phyloP scores from a whole-genome alignment of 164 flowering plant genomes.

The Sextonia rubra region DNA sequence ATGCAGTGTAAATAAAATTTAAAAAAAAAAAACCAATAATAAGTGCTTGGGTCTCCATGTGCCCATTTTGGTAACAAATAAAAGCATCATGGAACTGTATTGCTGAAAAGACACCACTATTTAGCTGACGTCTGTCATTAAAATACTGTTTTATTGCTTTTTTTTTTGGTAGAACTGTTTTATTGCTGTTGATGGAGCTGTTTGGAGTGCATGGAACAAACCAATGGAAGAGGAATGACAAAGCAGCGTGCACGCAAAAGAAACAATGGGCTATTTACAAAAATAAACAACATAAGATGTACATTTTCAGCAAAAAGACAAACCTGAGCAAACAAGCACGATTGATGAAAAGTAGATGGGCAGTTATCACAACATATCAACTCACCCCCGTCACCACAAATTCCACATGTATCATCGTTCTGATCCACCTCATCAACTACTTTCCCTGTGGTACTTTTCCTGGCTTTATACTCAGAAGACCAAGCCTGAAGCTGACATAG shows the following conservation, averaged over 20 bases:
- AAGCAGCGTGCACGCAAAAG: not conserved
- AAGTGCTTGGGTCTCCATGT: too few relatives aligned
- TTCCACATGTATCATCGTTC: slow-evolving; percentile 96
- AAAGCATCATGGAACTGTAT: too few relatives aligned
- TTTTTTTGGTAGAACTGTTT: too few relatives aligned
- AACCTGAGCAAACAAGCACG: slow-evolving; percentile 81
- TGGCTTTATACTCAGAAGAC: slow-evolving; percentile 79
- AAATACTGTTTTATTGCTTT: too few relatives aligned
- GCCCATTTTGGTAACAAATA: too few relatives aligned
- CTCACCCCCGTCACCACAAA: slow-evolving; percentile 97
- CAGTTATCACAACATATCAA: slow-evolving; percentile 95
- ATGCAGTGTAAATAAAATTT: too few relatives aligned
- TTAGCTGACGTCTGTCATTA: too few relatives aligned
- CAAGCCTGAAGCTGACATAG: slow-evolving; percentile 89
- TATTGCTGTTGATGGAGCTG: too few relatives aligned
- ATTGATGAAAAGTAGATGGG: slow-evolving; percentile 88
- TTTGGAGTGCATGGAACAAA: not conserved
- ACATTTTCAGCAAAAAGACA: slow-evolving; percentile 9
- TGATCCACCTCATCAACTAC: slow-evolving; percentile 52
- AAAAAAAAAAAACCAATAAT: too few relatives aligned
- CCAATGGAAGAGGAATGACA: not conserved
- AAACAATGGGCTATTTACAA: not conserved
- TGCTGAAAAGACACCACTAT: too few relatives aligned
- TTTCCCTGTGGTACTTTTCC: slow-evolving; percentile 37
- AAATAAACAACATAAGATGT: not conserved